Base-by-base conservation (phyloP, 208 protist species). In the Wallacemonas sp. region DNA sequence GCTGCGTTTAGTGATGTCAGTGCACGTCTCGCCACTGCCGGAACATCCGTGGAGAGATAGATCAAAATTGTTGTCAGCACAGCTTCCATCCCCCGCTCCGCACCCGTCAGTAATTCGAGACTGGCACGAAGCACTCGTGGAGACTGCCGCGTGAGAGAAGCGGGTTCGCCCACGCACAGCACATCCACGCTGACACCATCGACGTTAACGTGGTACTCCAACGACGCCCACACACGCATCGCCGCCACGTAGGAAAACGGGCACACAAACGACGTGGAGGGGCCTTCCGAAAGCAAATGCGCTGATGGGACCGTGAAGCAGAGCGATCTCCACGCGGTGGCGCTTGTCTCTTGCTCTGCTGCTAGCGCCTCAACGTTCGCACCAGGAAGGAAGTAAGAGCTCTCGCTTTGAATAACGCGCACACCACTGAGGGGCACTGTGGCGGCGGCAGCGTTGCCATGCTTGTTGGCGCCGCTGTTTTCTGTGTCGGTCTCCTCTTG, bases 201-300 rank as follows among this genome's bases (percentile, higher is more conserved):
- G 31, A 79, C 53, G 51, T 66, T 66, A 15, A 79, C 63, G 58
- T 68, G 58, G 17, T 67, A 68, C 22, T 67, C 41, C 27, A 79
- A 36, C 51, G 63, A 47, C 24, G 74, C 63, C 69, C 75, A 82
- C 12, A 62, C 62, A 28, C 74, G 42, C 54, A 8, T 42, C 49
- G 44, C 45, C 38, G 59, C 46, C 34, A 63, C 74, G 73, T 55
- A 84, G 33, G 39, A 79, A 60, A 79, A 72, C 60, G 22, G 45
- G 47, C 22, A 73, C 58, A 58, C 19, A 39, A 58, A 58, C 6
- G 51, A 58, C 5, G 41, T 3, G 8, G 30, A 58, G 2, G 51
- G 9, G 6, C 51, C 51, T 9, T 58, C 51, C 9, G 51, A 39
- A 19, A 58, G 51, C 19, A 58, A 31, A 6, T 33, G n/a, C 51